A percentile compares a stretch with the other conserved stretches of the same genome.
phyloP scores from a whole-genome alignment of 768 basidiomycete genomes.

The Tulasnella sp. region DNA sequence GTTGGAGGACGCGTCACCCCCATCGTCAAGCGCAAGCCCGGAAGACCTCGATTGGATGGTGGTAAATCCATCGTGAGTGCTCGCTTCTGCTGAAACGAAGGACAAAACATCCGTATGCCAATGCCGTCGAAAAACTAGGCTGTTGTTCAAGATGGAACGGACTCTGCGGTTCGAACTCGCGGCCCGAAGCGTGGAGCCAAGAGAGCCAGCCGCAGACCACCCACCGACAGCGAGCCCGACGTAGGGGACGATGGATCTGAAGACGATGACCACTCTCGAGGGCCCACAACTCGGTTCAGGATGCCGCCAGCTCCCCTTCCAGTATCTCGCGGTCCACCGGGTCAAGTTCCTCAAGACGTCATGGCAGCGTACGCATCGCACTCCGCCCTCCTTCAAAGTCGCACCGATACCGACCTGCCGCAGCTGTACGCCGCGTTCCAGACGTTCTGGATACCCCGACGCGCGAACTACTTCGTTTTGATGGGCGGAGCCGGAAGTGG shows the following conservation, averaged over 20 bases:
- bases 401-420: slow-evolving; percentile 16
- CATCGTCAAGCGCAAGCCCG: background rate
- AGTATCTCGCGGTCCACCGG: background rate
- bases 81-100: background rate
- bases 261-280: background rate
- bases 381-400: slow-evolving; percentile 12
- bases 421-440: slow-evolving; percentile 12
- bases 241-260: background rate
- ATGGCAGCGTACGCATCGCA: slow-evolving; percentile 16
- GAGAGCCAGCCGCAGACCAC: background rate
- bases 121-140: background rate
- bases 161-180: background rate
- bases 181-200: background rate
- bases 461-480: slow-evolving; percentile 23
- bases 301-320: background rate
- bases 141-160: background rate
- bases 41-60: background rate
- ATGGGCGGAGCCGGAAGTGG: background rate
- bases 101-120: background rate
- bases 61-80: background rate
- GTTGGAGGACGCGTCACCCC: background rate
- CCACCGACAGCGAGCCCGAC: background rate
- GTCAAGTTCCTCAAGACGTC: slow-evolving; percentile 11
- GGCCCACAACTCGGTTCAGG: background rate
- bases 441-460: slow-evolving; percentile 26